Base-by-base conservation (phyloP, 1,139 yeast genomes). In the Geotrichum aggregatum region DNA sequence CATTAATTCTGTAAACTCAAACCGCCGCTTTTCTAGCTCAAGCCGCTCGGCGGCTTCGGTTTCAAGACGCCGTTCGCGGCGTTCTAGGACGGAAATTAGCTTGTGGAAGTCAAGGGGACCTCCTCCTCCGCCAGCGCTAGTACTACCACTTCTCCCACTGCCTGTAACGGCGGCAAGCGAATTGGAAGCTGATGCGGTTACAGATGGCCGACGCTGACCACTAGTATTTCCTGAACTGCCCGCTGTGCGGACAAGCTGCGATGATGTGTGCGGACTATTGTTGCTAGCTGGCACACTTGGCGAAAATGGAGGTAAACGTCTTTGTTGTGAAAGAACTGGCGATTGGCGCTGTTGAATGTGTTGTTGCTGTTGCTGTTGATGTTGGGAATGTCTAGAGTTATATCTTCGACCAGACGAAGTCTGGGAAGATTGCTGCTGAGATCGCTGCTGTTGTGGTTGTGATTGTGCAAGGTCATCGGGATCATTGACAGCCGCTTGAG, bases 81-180 rank as follows among this genome's bases (percentile, higher is more conserved):
- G 50, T 24, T 50, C 53, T 16, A 50, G 45, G 26, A 50, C 44
- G 10, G 48, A 40, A 10, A 50, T 46, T 21, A 50, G 44, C 19
- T 41, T 41, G 30, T 45, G 47, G 33, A 50, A 50, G 39, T 50
- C 53, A 14, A 50, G 44, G 3, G 44, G 44, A 3, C 43, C 49
- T 2, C 28, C 28, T 5, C 28, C 28, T 5, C 28, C 8, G 8
- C 28, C 28, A 24, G 7, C 28, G 8, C 28, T 8, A 24, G 7
- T 24, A 8, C 28, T 24, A 24, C 28, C 28, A 24, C 28, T 24
- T 5, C 26, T 21, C 19, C 30, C 24, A 44, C 28, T 14, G 28
- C 44, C 28, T 8, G 43, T 16, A 16, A 18, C 26, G 16, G 30
- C 35, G 16, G 30, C 14, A 14, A 38, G 44, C 16, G 49, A 18